phyloP scores from a whole-genome alignment of 1,139 yeast species.

The Nakaseomyces bracarensis region DNA sequence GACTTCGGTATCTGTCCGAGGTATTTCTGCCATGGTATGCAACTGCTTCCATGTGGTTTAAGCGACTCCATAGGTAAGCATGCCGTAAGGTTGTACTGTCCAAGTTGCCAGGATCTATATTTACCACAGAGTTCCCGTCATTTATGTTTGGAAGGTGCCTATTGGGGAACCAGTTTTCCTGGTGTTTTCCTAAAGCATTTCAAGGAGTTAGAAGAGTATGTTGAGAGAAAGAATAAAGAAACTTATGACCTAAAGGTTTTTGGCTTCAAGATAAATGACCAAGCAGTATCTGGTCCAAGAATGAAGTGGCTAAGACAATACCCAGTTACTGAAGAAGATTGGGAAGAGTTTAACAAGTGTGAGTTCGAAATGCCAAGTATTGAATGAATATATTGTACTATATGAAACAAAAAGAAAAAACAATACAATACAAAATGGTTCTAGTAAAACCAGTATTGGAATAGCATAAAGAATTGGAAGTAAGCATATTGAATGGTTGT shows the following conservation, averaged over 20 bases:
- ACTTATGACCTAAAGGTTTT: conserved; percentile 66
- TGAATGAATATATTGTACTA: conserved; percentile 8
- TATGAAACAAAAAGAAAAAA: not conserved
- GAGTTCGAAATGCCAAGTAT: conserved; percentile 47
- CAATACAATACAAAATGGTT: not conserved
- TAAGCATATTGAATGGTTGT: no score
- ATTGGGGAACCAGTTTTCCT: conserved; percentile 92
- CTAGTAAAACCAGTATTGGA: not conserved
- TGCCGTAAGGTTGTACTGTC: conserved; percentile 87
- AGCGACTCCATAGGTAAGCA: conserved; percentile 88
- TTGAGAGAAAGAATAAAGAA: conserved; percentile 43
- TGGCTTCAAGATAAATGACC: conserved; percentile 77
- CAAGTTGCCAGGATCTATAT: conserved; percentile 87
- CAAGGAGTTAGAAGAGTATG: conserved; percentile 63
- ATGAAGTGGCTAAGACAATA: conserved; percentile 89
- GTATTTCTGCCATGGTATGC: conserved; percentile 85
- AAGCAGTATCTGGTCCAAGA: conserved; percentile 75
- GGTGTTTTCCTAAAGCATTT: conserved; percentile 85
- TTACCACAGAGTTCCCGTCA: conserved; percentile 80
- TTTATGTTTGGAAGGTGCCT: conserved; percentile 88
- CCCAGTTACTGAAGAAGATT: conserved; percentile 54
- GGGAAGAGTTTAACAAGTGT: conserved; percentile 52
- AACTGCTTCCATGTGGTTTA: conserved; percentile 83
- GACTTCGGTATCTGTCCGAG: conserved; percentile 93
- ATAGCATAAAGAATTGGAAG: not conserved